These are phyloP conservation scores for Oryza punctata DNA, from an alignment of 176 grass and related monocot genomes.

Conservation along the genomic window DNA sequence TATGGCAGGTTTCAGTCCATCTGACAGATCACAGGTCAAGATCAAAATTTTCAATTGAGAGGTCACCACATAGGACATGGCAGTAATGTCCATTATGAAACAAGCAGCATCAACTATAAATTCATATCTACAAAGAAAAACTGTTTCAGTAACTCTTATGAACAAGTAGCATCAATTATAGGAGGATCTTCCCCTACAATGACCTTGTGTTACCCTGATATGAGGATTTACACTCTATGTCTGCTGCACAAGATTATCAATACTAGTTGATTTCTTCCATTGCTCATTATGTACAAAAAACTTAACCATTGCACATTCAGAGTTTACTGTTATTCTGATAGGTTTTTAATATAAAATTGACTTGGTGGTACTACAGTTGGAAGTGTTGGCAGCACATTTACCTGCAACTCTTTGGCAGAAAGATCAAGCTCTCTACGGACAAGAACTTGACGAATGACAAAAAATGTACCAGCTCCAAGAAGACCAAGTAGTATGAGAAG, in stretches of 20 bases:
- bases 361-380: not conserved
- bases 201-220: too few species aligned
- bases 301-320: not conserved
- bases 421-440: constrained; percentile 95
- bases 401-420: constrained; percentile 99
- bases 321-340: not conserved
- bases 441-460: constrained; percentile 90
- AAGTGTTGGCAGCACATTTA: constrained; percentile 36
- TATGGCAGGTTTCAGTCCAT: not conserved
- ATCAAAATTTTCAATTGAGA: not conserved
- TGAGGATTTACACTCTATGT: too few species aligned
- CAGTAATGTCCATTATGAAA: not conserved
- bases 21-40: not conserved
- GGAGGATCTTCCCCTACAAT: not conserved
- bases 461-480: constrained; percentile 89
- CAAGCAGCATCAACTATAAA: not conserved
- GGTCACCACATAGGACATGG: not conserved
- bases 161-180: not conserved
- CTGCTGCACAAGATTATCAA: too few species aligned
- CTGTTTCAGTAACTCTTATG: not conserved
- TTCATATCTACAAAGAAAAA: not conserved
- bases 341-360: constrained; percentile 10
- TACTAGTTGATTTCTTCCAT: not conserved
- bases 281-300: not conserved
- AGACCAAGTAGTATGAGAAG: constrained; percentile 81